phyloP scores from a whole-genome alignment of 2,329 filamentous ascomycete species.

The Exophiala aquamarina region DNA sequence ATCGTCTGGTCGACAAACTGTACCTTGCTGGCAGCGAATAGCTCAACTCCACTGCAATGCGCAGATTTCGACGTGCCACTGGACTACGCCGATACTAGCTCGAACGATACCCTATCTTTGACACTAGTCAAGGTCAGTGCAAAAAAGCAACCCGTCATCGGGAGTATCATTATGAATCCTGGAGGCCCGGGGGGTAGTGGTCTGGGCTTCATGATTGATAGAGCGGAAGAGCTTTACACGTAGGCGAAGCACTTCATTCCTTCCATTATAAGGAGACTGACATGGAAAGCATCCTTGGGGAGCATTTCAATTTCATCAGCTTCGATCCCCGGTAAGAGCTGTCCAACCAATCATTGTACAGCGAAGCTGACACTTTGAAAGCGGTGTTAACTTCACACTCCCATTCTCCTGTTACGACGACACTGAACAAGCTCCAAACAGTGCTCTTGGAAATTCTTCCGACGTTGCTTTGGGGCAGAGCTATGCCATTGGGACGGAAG shows the following conservation, averaged over 20 bases:
- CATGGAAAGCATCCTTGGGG: slow-evolving; percentile 1
- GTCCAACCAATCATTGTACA: neutral
- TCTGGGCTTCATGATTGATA: neutral
- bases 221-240: neutral
- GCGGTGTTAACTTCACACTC: slow-evolving; percentile 1
- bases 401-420: neutral
- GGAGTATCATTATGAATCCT: slow-evolving; percentile 36
- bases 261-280: neutral
- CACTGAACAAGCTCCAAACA: neutral
- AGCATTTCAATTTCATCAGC: slow-evolving; percentile 2
- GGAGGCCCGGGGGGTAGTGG: slow-evolving; percentile 38
- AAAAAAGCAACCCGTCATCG: slow-evolving; percentile 30
- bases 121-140: slow-evolving; percentile 32
- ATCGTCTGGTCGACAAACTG: neutral
- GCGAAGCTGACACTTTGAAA: neutral
- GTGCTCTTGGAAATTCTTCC: slow-evolving; percentile 1
- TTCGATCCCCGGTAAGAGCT: slow-evolving; percentile 2
- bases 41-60: slow-evolving; percentile 26
- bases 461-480: slow-evolving; percentile 1
- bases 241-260: neutral
- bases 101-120: slow-evolving; percentile 29
- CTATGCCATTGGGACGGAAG: neutral
- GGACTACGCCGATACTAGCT: slow-evolving; percentile 33
- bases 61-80: slow-evolving; percentile 35
- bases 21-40: neutral